Evolutionary conservation across 345 rosid genomes (phyloP), one percentile per base, ranked within the genome.

Genomic region (Moricandia arvensis): DNA sequence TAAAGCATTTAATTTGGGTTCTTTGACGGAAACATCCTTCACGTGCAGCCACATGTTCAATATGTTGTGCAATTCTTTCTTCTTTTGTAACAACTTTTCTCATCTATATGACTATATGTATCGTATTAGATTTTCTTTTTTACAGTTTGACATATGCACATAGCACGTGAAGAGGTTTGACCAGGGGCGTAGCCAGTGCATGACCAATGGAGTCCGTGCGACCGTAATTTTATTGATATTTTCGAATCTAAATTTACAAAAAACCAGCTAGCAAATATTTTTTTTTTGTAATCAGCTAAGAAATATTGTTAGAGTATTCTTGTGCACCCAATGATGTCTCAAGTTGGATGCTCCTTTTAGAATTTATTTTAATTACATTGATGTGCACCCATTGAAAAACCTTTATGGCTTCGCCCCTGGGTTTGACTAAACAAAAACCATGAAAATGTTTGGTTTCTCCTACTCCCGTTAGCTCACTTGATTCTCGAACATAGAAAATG

Each of bases 1-100:
- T 73, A 53, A 57, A 54, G 70, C 66, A 79, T 62, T 68, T 67
- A 79, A 30, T 68, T 60, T 41, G 71, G 53, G 69, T 37, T 73
- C 49, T 59, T 61, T 51, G 15, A 54, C 2, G 73, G 73, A 60
- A 78, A 53, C 78, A 72, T 61, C 73, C 37, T 72, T 41, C 81
- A 73, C 81, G 66, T 79, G 81, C 37, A 68, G 7, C 37, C 81
- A 79, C 81, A 79, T 73, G 78, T 79, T 29, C 68, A 35, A 8
- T 33, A 18, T 70, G 47, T 57, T 71, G 35, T 26, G 4, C 64
- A 26, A 29, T 49, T 59, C 29, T 66, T 65, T 59, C 71, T 71
- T 66, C 60, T 71, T 65, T 65, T 71, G 35, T 57, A 38, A 33
- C 51, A 11, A 7, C 7, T 75, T 59, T 47, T 47, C 53, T 47